Conservation (phyloP, 2,329 filamentous ascomycete species). For the Claviceps digitariae region DNA sequence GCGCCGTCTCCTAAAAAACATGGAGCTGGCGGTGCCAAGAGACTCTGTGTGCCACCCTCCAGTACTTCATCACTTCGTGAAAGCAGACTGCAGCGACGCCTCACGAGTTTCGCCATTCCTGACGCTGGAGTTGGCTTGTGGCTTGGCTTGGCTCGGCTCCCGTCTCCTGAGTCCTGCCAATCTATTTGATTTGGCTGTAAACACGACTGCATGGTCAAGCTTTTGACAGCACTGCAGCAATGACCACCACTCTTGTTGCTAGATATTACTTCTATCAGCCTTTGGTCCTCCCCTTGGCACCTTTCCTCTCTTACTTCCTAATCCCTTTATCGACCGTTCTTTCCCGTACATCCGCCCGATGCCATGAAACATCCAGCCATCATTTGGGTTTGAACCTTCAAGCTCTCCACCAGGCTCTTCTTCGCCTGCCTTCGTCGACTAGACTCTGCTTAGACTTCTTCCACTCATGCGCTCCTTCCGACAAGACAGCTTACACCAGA, state of each 20-base stretch:
- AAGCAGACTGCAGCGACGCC: not conserved
- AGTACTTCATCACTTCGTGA: not conserved
- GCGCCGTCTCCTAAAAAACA: too few relatives aligned
- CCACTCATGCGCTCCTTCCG: not conserved
- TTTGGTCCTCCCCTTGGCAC: not conserved
- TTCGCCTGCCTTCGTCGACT: not conserved
- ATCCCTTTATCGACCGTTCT: not conserved
- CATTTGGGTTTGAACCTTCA: not conserved
- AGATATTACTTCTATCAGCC: too few relatives aligned
- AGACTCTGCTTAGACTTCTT: not conserved
- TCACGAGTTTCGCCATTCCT: not conserved
- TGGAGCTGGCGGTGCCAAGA: not conserved
- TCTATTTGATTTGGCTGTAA: not conserved
- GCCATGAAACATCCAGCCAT: not conserved
- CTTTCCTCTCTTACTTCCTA: not conserved
- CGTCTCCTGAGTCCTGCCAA: not conserved
- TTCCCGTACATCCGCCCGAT: not conserved
- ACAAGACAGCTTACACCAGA: not conserved
- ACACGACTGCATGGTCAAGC: not conserved
- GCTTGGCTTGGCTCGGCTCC: not conserved
- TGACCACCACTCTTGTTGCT: too few relatives aligned
- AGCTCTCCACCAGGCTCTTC: not conserved
- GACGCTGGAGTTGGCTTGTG: not conserved
- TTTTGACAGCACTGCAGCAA: not conserved
- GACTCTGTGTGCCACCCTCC: not conserved